Conservation (phyloP, 2,329 filamentous ascomycete species). For the Pyrenochaeta sp. region DNA sequence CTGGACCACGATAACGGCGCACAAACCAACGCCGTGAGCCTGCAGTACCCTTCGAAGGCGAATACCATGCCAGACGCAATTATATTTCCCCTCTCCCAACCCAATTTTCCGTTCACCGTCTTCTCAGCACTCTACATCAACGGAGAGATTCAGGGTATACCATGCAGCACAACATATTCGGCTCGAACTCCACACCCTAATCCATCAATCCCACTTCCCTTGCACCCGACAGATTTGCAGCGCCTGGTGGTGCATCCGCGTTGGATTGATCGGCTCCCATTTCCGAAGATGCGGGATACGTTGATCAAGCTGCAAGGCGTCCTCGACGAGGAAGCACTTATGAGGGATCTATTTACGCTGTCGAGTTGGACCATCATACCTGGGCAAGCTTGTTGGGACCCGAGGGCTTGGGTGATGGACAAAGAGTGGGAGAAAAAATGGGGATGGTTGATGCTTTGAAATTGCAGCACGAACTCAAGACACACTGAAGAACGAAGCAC, state of each 20-base stretch:
- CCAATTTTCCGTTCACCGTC: slow-evolving; percentile 25
- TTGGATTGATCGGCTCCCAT: slow-evolving; percentile 54
- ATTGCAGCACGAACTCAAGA: no score
- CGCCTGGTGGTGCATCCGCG: slow-evolving; percentile 42
- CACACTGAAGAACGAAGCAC: no score
- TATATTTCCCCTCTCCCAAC: slow-evolving; percentile 11
- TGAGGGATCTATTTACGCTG: slow-evolving; percentile 43
- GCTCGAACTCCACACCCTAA: slow-evolving; percentile 29
- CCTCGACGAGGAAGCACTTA: slow-evolving; percentile 49
- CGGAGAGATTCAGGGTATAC: slow-evolving; percentile 22
- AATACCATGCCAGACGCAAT: no score
- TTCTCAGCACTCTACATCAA: slow-evolving; percentile 43
- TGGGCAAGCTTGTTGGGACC: slow-evolving; percentile 42
- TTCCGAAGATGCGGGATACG: slow-evolving; percentile 50
- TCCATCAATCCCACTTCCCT: slow-evolving; percentile 21
- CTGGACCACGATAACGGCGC: no score
- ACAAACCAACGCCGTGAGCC: no score
- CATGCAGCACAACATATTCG: slow-evolving; percentile 32
- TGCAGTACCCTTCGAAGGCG: no score
- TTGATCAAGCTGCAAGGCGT: slow-evolving; percentile 41
- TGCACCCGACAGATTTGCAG: slow-evolving; percentile 48
- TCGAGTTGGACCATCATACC: slow-evolving; percentile 42
- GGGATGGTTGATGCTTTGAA: slow-evolving; percentile 34
- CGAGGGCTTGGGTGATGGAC: slow-evolving; percentile 44
- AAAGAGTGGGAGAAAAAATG: slow-evolving; percentile 46